Percentiles rank a stretch among this genome's conserved stretches.
phyloP scores from a whole-genome alignment of 768 basidiomycete genomes.

The Cyathus striatus region DNA sequence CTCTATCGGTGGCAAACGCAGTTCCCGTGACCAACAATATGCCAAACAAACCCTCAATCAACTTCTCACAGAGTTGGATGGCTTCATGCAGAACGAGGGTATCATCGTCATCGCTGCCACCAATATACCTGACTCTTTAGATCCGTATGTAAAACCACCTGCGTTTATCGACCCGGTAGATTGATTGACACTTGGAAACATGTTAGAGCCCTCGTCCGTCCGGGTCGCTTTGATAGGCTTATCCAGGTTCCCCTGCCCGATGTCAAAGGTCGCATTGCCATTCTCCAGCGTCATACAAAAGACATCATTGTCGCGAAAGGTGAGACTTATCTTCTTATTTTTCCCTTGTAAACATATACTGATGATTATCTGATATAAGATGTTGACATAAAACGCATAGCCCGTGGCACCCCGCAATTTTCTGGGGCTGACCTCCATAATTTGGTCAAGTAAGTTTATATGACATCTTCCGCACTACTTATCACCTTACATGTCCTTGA shows the following conservation, averaged over 20 bases:
- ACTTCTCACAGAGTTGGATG: slow-evolving; percentile 95
- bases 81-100: slow-evolving; percentile 89
- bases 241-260: slow-evolving; percentile 95
- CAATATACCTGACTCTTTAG: slow-evolving; percentile 93
- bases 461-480: slow-evolving; percentile 3
- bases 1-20: slow-evolving; percentile 88
- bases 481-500: slow-evolving; percentile 6
- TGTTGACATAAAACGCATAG: slow-evolving; percentile 83
- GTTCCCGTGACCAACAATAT: slow-evolving; percentile 78
- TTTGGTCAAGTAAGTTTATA: slow-evolving; percentile 79
- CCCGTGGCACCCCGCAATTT: slow-evolving; percentile 93
- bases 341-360: neutral
- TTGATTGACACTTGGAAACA: no score
- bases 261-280: slow-evolving; percentile 88
- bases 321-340: slow-evolving; percentile 16
- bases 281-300: slow-evolving; percentile 87
- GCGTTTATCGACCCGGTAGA: no score
- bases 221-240: slow-evolving; percentile 93
- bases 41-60: slow-evolving; percentile 96
- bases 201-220: slow-evolving; percentile 84
- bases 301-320: slow-evolving; percentile 62
- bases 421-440: slow-evolving; percentile 97
- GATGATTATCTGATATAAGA: slow-evolving; percentile 22
- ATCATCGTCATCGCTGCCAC: slow-evolving; percentile 97
- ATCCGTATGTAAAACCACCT: slow-evolving; percentile 64